Percentiles rank a stretch among this genome's conserved stretches.
Conservation (phyloP, 192 early-diverging fungal species). For the Coemansia furcata region DNA sequence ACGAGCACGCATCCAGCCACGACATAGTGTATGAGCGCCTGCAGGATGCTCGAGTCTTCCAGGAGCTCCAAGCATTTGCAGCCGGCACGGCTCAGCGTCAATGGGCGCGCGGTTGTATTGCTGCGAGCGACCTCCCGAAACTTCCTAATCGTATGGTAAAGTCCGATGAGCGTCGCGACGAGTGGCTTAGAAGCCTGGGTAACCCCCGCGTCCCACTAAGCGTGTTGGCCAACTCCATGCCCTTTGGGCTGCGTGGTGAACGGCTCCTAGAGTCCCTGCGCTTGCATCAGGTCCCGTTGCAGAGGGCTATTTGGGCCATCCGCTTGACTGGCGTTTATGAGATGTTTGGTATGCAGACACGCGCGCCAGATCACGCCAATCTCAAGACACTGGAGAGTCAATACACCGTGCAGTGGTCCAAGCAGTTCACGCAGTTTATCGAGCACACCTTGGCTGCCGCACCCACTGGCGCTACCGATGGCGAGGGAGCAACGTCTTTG, state of each 20-base stretch:
- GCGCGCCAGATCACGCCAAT: conserved; percentile 16
- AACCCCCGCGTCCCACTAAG: conserved; percentile 45
- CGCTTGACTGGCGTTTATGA: conserved; percentile 65
- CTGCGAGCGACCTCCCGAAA: neutral
- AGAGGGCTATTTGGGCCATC: conserved; percentile 70
- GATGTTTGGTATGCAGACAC: conserved; percentile 50
- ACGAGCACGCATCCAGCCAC: conserved; percentile 43
- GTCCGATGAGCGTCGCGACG: conserved; percentile 35
- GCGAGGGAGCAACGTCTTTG: neutral
- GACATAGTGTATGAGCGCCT: conserved; percentile 38
- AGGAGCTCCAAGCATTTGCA: conserved; percentile 45
- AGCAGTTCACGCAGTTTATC: conserved; percentile 35
- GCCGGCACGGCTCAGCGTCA: conserved; percentile 36
- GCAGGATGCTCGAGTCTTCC: conserved; percentile 38
- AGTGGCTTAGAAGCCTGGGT: conserved; percentile 41
- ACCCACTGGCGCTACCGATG: conserved; percentile 9
- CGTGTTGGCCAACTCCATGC: conserved; percentile 25
- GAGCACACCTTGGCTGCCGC: conserved; percentile 34
- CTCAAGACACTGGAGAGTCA: conserved; percentile 19
- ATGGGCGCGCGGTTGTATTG: conserved; percentile 16
- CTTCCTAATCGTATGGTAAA: conserved; percentile 26
- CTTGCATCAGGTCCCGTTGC: conserved; percentile 57
- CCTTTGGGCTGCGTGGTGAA: conserved; percentile 57
- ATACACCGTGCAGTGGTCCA: conserved; percentile 42
- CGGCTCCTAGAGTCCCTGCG: conserved; percentile 59